Conservation (phyloP, 345 rosid genomes). For the Kandelia obovata region DNA sequence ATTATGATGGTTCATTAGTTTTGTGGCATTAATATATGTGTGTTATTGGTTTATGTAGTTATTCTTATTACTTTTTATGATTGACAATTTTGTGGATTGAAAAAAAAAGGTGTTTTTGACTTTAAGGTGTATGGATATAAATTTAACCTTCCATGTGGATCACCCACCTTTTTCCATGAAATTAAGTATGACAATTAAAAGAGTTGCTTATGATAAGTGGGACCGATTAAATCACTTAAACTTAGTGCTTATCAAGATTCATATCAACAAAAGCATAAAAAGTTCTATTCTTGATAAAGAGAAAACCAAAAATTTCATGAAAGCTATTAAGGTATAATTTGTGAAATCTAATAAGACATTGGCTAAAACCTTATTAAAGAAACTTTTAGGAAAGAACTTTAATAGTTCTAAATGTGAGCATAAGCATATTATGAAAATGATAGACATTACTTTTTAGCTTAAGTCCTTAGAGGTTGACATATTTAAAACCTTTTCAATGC, state of each 20-base stretch:
- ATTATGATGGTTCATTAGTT: not conserved
- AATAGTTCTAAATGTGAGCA: not conserved
- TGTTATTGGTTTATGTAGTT: not conserved
- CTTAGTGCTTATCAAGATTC: not conserved
- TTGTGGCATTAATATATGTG: not conserved
- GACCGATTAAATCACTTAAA: not conserved
- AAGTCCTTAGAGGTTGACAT: not conserved
- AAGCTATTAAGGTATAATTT: not conserved
- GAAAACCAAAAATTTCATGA: not conserved
- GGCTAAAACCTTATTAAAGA: not conserved
- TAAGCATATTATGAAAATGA: conserved; percentile 4
- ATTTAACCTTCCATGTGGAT: not conserved
- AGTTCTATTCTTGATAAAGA: not conserved
- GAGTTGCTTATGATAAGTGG: not conserved
- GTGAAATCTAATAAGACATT: not conserved
- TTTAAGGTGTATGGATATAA: not conserved
- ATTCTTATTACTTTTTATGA: not conserved
- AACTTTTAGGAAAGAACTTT: not conserved
- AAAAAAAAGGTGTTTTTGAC: not conserved
- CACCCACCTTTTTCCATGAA: not conserved
- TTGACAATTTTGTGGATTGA: not conserved
- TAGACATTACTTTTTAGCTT: not conserved
- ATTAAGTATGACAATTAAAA: not conserved
- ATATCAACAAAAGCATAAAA: not conserved
- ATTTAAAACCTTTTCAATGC: not conserved